These are phyloP conservation scores for Penicillium cosmopolitanum DNA, from an alignment of 495 filamentous ascomycete species.

Conservation along the genomic window DNA sequence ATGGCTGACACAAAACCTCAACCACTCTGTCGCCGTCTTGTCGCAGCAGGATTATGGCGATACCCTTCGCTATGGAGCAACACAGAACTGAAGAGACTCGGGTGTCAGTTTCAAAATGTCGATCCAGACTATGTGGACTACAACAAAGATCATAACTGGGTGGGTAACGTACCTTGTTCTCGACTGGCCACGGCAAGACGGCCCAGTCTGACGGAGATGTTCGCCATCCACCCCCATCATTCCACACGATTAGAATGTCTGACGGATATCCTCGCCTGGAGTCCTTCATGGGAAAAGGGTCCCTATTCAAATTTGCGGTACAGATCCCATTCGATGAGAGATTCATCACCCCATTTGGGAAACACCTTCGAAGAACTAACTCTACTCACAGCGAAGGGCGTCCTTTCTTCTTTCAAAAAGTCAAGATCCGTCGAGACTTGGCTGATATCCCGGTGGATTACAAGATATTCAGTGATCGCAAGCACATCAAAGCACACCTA, in stretches of 20 bases:
- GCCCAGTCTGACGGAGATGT: not conserved
- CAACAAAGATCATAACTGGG: not conserved
- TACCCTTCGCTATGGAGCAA: not conserved
- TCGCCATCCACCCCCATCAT: not conserved
- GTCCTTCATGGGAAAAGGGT: not conserved
- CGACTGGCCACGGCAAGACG: not conserved
- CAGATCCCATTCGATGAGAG: not conserved
- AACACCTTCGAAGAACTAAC: not conserved
- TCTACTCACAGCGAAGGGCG: not conserved
- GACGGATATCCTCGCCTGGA: not conserved
- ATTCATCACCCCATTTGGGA: not conserved
- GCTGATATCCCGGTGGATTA: not conserved
- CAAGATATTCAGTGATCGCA: not conserved
- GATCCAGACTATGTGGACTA: not conserved
- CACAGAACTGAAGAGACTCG: not conserved
- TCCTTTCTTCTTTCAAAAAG: not conserved
- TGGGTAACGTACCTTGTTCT: not conserved
- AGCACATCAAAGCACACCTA: not conserved
- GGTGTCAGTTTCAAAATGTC: not conserved
- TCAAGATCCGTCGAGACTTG: not conserved
- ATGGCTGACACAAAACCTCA: not conserved
- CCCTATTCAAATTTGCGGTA: not conserved
- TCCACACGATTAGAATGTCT: not conserved
- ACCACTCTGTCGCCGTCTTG: not conserved
- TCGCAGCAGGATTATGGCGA: not conserved